Evolutionary conservation across 2,329 filamentous ascomycete species (phyloP), one percentile per base, ranked within the genome.

Genomic region (Fusarium sambucinum): DNA sequence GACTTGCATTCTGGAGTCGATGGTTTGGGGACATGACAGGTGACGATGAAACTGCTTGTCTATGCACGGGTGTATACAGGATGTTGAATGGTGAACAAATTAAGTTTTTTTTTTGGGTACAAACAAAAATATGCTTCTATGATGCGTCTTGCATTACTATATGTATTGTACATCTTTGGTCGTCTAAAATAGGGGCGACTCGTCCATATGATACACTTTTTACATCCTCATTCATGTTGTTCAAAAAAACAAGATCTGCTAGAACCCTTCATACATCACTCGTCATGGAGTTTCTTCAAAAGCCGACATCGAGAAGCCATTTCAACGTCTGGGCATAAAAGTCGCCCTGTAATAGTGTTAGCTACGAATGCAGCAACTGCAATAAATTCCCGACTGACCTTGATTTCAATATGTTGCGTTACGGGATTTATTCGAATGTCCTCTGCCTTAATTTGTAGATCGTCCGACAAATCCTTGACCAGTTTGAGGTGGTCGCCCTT

Each of bases 381-480:
- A 27, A 21, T n/a, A 29, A 21, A 50, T 50, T 19, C 21, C 17
- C 33, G 13, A 38, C 54, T 27, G 54, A 92, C 92, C 85, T 90
- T 93, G 67, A 97, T 83, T 66, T 90, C 82, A 53, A 98, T 86
- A 74, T 97, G 91, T 51, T 86, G 85, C 44, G 91, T 97, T 51
- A 90, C 80, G 21, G 81, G 81, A 69, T 87, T 87, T 44, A 88
- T 67, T 66, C 77, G 81, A 41, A 90, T 82, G 9, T 88, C 81
- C 16, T 86, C 81, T 50, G 83, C 76, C 25, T 85, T 79, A 41
- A 95, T 74, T 2, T 83, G 80, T 63, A 97, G 78, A 13, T 83
- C 85, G 21, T 80, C 75, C 37, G 83, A 80, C 58, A 98, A 76
- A 71, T 94, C 90, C 35, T 85, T 79, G 64, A 87, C 84, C 68